Evolutionary conservation across 2,329 filamentous ascomycete genomes (phyloP), one percentile per base, ranked within the genome.

Genomic region (Microsporum audouinii): DNA sequence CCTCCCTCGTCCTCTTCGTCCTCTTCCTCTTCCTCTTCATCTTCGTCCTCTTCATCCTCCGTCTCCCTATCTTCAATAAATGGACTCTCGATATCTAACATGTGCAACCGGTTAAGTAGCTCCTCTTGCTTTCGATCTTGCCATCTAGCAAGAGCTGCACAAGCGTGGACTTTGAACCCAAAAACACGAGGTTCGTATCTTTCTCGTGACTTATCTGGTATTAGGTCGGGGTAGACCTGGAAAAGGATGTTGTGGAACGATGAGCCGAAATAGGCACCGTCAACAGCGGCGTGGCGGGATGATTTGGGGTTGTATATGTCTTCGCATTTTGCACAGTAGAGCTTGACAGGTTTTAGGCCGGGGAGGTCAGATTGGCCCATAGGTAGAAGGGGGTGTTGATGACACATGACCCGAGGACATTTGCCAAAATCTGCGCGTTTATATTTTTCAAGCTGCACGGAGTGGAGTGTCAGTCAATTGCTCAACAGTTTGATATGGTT

Each of bases 161-260:
- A 83, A 3, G 91, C 89, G 76, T 99, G 94, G 4, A 99, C 91
- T 71, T 89, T 90, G 81, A 99, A 99, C 38, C 94, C 94, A 73
- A 94, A 99, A 63, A 95, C 88, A 62, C 88, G 85, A 29, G 94
- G 94, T 61, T 92, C 84, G 76, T 97, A 96, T 66, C 94, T 84
- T 65, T 90, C 86, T 64, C 86, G 80, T 68, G 85, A 90, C 81
- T 97, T 99, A 66, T 85, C 80, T 2, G 94, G 94, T 58, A 95
- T 85, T 68, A 99, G 82, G 29, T 88, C 85, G 4, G 94, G 92
- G 73, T 97, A 97, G 60, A 99, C 94, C 75, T 99, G 94, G 80
- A 99, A 97, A 64, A 99, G 85, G 76, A 99, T 96, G 77, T 96
- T 96, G 81, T 96, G 92, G 80, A 99, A 99, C 2, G 89, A 95